phyloP scores from a whole-genome alignment of 108 stramenopile species.

The Cyclotella baltica region DNA sequence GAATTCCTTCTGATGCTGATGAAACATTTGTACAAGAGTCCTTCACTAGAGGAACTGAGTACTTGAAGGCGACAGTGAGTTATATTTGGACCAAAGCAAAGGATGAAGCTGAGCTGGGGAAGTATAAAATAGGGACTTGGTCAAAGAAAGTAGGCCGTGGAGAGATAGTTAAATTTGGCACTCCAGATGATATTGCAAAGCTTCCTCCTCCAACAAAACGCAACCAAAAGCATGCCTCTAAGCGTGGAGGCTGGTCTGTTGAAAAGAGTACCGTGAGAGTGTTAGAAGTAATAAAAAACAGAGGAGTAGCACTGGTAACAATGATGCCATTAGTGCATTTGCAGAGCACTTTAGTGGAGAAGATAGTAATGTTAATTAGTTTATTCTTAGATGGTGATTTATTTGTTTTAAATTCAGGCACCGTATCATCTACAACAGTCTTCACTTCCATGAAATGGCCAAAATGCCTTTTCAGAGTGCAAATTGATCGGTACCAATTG shows the following conservation, averaged over 20 bases:
- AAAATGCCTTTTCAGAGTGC: no score
- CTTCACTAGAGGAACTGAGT: background rate
- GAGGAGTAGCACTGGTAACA: background rate
- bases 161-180: background rate
- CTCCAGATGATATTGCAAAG: background rate
- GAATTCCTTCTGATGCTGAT: background rate
- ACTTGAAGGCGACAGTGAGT: background rate
- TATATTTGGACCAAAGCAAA: conserved; percentile 1
- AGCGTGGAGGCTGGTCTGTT: background rate
- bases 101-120: background rate
- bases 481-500: no score
- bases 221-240: background rate
- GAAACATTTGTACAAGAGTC: background rate
- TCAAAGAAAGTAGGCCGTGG: background rate
- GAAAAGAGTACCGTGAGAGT: background rate
- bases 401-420: background rate
- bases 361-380: background rate
- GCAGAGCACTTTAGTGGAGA: background rate
- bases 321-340: background rate
- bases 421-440: no score
- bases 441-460: no score
- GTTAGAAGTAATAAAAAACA: background rate
- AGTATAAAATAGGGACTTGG: background rate
- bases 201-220: background rate
- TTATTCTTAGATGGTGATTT: background rate